A percentile compares a stretch with the other conserved stretches of the same genome.
Conservation (phyloP, 768 basidiomycete species). For the Dioszegia crocea region DNA sequence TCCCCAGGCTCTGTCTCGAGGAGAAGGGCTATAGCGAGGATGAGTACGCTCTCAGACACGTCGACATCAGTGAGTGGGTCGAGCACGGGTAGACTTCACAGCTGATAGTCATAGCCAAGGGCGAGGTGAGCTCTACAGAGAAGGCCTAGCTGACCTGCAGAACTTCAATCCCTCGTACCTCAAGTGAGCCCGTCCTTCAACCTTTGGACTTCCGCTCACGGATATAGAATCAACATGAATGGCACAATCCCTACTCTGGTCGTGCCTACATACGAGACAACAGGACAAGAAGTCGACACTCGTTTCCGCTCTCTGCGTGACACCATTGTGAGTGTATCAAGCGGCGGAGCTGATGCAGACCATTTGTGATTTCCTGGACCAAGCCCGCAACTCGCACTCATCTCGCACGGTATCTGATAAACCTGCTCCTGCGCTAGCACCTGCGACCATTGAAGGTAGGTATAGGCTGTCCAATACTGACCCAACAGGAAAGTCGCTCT, state of each 20-base stretch:
- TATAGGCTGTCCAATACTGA: background rate
- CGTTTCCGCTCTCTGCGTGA: slow-evolving; percentile 76
- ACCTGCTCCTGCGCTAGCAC: slow-evolving; percentile 71
- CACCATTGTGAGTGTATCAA: slow-evolving; percentile 57
- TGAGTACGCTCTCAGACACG: slow-evolving; percentile 64
- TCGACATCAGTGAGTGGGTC: slow-evolving; percentile 41
- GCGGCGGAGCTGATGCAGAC: slow-evolving; percentile 53
- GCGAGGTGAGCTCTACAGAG: slow-evolving; percentile 50
- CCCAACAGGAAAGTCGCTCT: slow-evolving; percentile 46
- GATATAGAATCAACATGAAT: slow-evolving; percentile 64
- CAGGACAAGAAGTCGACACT: slow-evolving; percentile 65
- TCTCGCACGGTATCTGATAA: slow-evolving; percentile 67
- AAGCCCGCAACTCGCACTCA: slow-evolving; percentile 67
- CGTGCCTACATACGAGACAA: slow-evolving; percentile 73
- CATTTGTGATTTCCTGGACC: slow-evolving; percentile 76
- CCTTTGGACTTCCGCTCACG: too few relatives aligned
- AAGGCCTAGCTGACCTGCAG: slow-evolving; percentile 37
- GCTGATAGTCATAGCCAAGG: slow-evolving; percentile 62
- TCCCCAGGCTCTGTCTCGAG: slow-evolving; percentile 47
- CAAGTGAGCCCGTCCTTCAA: slow-evolving; percentile 44
- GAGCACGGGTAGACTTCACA: too few relatives aligned
- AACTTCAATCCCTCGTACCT: slow-evolving; percentile 69
- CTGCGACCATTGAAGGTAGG: slow-evolving; percentile 72
- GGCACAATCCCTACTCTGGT: slow-evolving; percentile 79
- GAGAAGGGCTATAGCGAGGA: slow-evolving; percentile 83